Base-by-base conservation (phyloP, 495 filamentous ascomycete genomes). In the Bathelium albidoporum region DNA sequence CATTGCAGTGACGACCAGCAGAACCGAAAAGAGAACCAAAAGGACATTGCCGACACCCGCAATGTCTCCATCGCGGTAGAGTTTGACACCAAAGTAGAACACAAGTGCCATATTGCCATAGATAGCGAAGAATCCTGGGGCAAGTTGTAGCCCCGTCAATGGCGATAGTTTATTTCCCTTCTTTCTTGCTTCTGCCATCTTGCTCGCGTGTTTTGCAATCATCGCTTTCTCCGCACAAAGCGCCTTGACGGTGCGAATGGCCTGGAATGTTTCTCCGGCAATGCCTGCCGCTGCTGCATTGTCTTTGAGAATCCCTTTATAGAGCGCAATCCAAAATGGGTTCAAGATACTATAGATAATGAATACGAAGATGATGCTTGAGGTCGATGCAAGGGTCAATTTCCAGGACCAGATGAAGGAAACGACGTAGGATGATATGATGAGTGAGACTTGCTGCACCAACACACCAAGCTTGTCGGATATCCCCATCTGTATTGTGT, bases 21-120 rank as follows among this genome's bases (percentile, higher is more conserved):
- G 59, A 24, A 69, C 61, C 20, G 69, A 65, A 32, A 73, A 66
- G 14, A 73, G 65, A 2, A 29, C 22, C 7, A 24, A 74, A 43
- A 73, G 59, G 28, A 73, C 61, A 4, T 68, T n/a, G 1, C 71
- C 71, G 4, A 68, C 61, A 18, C 68, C 26, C 1, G 58, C 61
- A 16, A 71, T 71, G 32, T 71, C 71, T 24, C 71, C 69, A 29
- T 32, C 62, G 20, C 59, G 32, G 55, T 69, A 73, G 63, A 73
- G 69, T 14, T 64, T 58, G 24, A 73, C 62, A 32, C 71, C 71
- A 26, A 65, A 64, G 69, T 67, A 71, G 55, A 73, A 71, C 1
- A 65, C 65, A 7, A 73, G 65, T 11, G 44, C 65, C 45, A 63
- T 68, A 0, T 65, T 69, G 12, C 44, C 62, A 44, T 45, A 69